Base-by-base conservation (phyloP, 345 rosid genomes). In the Salix arbutifolia region DNA sequence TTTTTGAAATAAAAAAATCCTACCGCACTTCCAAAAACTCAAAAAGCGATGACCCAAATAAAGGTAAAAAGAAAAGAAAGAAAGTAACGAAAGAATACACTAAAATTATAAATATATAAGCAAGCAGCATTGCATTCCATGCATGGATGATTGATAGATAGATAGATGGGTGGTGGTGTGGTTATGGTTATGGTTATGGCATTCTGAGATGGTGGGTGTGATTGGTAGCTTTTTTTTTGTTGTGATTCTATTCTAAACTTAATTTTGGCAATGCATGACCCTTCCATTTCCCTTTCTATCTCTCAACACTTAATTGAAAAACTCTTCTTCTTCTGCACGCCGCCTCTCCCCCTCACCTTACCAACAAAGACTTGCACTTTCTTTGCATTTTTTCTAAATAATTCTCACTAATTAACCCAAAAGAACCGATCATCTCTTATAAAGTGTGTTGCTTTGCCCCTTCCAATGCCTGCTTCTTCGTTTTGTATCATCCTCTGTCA, bases 251-350 rank as follows among this genome's bases (percentile, higher is more conserved):
- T 37, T 74, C 42, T 56, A 19, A 18, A 26, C 25, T 65, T 62
- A 21, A 67, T 40, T 40, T 71, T 53, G 65, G 28, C 28, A 60
- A 21, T 65, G 48, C 67, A 58, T 65, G 19, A 30, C 68, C 68
- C 8, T 8, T 37, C 71, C 48, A 35, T 38, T 50, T 60, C 69
- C 21, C 64, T 56, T 28, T 72, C 61, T 40, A 35, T 37, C 71
- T 42, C 60, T 26, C 26, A 10, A 33, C 25, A 9, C 65, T 68
- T 33, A 70, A 12, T 61, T 74, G 73, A 44, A 80, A 64, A 23
- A 78, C 73, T 78, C 88, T 81, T 84, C 94, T 87, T 80, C 94
- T 83, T 69, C 89, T 82, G 83, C 86, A 87, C 91, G 94, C 92
- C 89, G 90, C 90, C 94, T 88, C 89, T 82, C 85, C 78, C 53